A percentile compares a stretch with the other conserved stretches of the same genome.
Conservation (phyloP, 2,329 filamentous ascomycete species). For the Cordyceps farinosa region DNA sequence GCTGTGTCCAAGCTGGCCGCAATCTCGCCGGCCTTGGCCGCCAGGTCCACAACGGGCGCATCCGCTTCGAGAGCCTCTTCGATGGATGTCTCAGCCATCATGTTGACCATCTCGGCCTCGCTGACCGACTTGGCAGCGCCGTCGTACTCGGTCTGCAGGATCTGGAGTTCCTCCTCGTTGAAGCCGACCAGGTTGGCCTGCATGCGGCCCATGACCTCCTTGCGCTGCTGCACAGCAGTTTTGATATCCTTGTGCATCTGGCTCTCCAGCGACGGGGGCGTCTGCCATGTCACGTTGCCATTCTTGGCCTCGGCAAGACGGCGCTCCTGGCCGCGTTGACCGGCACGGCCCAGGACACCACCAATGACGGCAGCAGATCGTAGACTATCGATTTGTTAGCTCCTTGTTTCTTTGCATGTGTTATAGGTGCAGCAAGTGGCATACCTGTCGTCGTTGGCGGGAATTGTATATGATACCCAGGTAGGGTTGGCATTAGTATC, state of each 20-base stretch:
- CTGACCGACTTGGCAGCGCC: slow-evolving; percentile 28
- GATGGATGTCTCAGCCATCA: slow-evolving; percentile 25
- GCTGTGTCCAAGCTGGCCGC: slow-evolving; percentile 9
- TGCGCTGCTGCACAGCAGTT: slow-evolving; percentile 31
- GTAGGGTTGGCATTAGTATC: slow-evolving; percentile 91
- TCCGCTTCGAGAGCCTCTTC: not conserved
- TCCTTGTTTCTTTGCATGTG: not conserved
- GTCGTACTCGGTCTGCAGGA: slow-evolving; percentile 29
- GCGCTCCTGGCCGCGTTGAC: slow-evolving; percentile 68
- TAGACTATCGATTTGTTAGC: slow-evolving; percentile 53
- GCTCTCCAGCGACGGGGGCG: slow-evolving; percentile 39
- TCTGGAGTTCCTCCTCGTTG: slow-evolving; percentile 36
- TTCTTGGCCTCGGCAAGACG: slow-evolving; percentile 59
- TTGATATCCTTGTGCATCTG: slow-evolving; percentile 36
- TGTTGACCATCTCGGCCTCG: slow-evolving; percentile 37
- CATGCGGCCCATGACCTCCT: slow-evolving; percentile 36
- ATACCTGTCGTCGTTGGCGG: slow-evolving; percentile 91
- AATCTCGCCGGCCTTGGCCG: slow-evolving; percentile 18
- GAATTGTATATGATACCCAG: slow-evolving; percentile 94
- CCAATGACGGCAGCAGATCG: slow-evolving; percentile 78
- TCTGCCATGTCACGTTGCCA: slow-evolving; percentile 63
- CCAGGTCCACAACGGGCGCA: not conserved
- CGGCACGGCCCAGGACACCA: slow-evolving; percentile 80
- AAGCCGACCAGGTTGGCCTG: slow-evolving; percentile 35
- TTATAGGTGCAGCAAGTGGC: slow-evolving; percentile 20